A percentile compares a stretch with the other conserved stretches of the same genome.
Conservation (phyloP, 352 stramenopile species). For the Pythium scleroteichum region DNA sequence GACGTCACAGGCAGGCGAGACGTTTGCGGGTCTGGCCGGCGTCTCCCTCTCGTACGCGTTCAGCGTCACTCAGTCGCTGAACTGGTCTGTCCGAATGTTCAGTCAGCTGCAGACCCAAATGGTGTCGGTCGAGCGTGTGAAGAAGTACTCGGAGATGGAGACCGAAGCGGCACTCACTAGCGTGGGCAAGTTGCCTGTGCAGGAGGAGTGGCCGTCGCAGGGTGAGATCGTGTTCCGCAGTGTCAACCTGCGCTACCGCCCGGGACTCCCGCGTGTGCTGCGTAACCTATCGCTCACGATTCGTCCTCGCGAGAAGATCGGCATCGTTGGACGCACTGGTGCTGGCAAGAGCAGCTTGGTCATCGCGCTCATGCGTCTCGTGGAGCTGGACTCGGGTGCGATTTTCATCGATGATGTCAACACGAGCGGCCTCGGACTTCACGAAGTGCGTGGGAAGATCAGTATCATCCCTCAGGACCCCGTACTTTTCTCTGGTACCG, state of each 20-base stretch:
- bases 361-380: constrained; percentile 40
- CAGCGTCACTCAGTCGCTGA: constrained; percentile 68
- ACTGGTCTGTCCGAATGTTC: constrained; percentile 62
- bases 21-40: constrained; percentile 60
- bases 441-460: constrained; percentile 30
- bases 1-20: constrained; percentile 33
- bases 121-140: constrained; percentile 70
- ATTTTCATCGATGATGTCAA: constrained; percentile 89
- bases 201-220: constrained; percentile 73
- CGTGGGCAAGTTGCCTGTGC: constrained; percentile 73
- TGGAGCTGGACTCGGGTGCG: constrained; percentile 36
- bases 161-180: constrained; percentile 84
- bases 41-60: constrained; percentile 78
- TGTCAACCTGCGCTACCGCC: constrained; percentile 89
- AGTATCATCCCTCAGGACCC: constrained; percentile 84
- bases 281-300: constrained; percentile 33
- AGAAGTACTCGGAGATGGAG: constrained; percentile 60
- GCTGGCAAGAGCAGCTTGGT: constrained; percentile 48
- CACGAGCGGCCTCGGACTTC: constrained; percentile 38
- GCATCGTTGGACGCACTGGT: constrained; percentile 29
- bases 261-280: constrained; percentile 45
- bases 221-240: constrained; percentile 87
- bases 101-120: constrained; percentile 75
- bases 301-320: constrained; percentile 33
- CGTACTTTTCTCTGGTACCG: constrained; percentile 87